Evolutionary conservation across 495 filamentous ascomycete species (phyloP).

Genomic region (Saxophila tyrrhenica): DNA sequence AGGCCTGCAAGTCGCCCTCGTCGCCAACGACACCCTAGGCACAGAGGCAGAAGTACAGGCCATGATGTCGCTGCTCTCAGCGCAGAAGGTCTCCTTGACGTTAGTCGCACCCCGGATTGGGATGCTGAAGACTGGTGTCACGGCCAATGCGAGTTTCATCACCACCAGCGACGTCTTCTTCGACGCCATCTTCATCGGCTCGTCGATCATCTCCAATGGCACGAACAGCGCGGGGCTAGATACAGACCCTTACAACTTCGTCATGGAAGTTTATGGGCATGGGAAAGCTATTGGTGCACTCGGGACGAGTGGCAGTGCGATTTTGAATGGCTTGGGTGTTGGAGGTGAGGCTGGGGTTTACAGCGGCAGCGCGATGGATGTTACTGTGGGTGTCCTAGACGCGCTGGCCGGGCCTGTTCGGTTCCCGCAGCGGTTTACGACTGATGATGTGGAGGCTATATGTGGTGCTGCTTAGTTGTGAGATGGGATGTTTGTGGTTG

Average conservation of each 20-base stretch:
- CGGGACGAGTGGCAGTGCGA: neutral
- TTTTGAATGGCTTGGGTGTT: neutral
- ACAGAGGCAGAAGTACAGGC: neutral
- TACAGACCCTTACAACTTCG: neutral
- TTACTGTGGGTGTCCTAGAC: neutral
- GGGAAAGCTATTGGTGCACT: slow-evolving; percentile 6
- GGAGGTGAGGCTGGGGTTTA: neutral
- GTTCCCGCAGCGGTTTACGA: neutral
- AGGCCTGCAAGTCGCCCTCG: neutral
- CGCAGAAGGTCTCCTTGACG: neutral
- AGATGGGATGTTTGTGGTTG: neutral
- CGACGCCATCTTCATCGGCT: slow-evolving; percentile 7
- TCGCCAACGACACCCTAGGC: neutral
- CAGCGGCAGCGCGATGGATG: neutral
- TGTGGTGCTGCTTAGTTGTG: neutral
- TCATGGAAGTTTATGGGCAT: slow-evolving; percentile 1
- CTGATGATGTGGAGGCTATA: neutral
- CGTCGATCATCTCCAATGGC: neutral
- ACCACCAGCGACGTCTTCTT: slow-evolving; percentile 7
- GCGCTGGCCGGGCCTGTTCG: neutral
- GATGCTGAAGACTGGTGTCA: slow-evolving; percentile 1
- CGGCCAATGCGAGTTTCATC: slow-evolving; percentile 2
- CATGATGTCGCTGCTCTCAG: neutral
- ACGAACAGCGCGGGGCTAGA: neutral
- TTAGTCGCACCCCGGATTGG: slow-evolving; percentile 5